Evolutionary conservation across 2,329 filamentous ascomycete species (phyloP).

Genomic region (Colletotrichum navitas): DNA sequence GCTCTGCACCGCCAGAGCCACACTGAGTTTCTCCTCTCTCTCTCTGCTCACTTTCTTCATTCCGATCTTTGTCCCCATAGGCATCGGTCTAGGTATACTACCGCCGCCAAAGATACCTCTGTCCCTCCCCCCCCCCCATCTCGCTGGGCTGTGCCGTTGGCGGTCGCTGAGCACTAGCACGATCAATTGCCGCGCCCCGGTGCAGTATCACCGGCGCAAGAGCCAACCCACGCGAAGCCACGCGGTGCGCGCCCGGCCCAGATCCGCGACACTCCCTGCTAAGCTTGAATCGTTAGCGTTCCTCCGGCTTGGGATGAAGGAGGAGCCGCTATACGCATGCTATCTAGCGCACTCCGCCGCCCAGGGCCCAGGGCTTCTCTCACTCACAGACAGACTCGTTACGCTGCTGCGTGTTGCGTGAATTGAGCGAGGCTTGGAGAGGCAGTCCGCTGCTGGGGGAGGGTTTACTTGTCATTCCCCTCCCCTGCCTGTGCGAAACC

Average conservation of each 20-base stretch:
- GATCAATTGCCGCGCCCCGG: neutral
- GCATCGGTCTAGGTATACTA: conserved; percentile 15
- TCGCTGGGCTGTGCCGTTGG: conserved; percentile 17
- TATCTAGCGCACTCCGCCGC: conserved; percentile 10
- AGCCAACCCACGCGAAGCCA: conserved; percentile 18
- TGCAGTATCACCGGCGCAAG: conserved; percentile 13
- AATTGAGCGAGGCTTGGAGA: neutral
- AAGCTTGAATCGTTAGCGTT: conserved; percentile 40
- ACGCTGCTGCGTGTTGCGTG: neutral
- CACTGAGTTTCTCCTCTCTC: neutral
- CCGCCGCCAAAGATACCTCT: neutral
- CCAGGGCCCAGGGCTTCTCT: conserved; percentile 7
- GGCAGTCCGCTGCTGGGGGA: neutral
- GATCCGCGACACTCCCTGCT: conserved; percentile 15
- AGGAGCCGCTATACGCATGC: neutral
- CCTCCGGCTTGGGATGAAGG: conserved; percentile 21
- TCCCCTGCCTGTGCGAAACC: conserved; percentile 16
- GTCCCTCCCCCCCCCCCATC: neutral
- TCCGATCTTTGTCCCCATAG: conserved; percentile 7
- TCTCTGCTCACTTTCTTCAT: neutral
- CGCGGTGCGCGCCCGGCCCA: conserved; percentile 12
- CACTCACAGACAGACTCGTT: no score
- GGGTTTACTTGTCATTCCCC: neutral
- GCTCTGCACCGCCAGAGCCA: neutral
- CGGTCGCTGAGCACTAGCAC: neutral